Evolutionary conservation across 1,284 basidiomycete genomes (phyloP), one percentile per base, ranked within the genome.

Genomic region (Fomitopsis schrenkii): DNA sequence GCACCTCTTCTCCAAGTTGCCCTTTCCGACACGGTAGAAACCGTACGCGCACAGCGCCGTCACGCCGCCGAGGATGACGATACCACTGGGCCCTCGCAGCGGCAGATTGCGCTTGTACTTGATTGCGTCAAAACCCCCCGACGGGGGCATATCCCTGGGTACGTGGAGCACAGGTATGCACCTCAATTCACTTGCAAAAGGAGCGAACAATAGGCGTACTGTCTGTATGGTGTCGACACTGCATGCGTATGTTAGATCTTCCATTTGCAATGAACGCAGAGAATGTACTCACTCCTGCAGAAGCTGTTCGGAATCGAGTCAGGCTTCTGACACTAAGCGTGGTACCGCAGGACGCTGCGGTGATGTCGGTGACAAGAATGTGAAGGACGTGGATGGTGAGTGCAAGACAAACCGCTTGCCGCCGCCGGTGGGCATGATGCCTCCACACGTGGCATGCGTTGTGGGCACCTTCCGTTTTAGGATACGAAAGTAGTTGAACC

Each of bases 41-140:
- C 97, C 97, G 76, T 89, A 96, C 19, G 85, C 88, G 77, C 94
- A 97, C 69, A 98, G 82, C 63, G 86, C 90, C 66, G 89, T 85
- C 67, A 96, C 89, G 50, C 88, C 90, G 63, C 87, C 91, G 68
- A 99, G 91, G 72, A 98, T 88, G 67, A 87, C 88, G 61, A 91
- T 79, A 38, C 95, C 95, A 58, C 94, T 89, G 54, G 95, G 95
- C 9, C 97, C 97, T 68, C 93, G 88, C 72, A 94, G 82, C 56
- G 97, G 96, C 63, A 99, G 84, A 78, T 97, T 97, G 65, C 97
- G 91, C 79, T 96, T 97, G 86, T 98, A 99, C 77, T 91, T 91
- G 80, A 99, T 81, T 52, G 91, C 79, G 74, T 93, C 94, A 79
- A 97, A 99, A 5, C 97, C 97, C 66, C 95, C 96, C 54, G 87